Base-by-base conservation (phyloP, 257 asterid genomes). In the Jacaranda mimosifolia region DNA sequence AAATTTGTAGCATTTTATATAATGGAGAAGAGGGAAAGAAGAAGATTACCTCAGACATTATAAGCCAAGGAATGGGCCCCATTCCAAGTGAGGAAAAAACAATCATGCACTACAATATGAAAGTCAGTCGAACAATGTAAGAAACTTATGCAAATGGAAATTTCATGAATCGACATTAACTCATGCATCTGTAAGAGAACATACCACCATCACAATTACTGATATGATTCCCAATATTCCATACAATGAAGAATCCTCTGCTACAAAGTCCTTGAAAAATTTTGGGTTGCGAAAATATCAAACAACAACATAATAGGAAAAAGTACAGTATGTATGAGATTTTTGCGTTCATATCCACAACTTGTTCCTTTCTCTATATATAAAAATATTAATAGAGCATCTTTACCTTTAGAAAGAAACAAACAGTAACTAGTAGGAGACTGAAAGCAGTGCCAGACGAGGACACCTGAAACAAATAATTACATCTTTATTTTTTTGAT, bases 371-470 rank as follows among this genome's bases (percentile, higher is more conserved):
- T 48, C 18, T 40, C 7, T 67, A 73, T 26, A 26, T 26, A 26
- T 26, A 26, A 26, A 26, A 46, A 81, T 56, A 39, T 19, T 38
- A 32, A 43, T 15, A 66, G 12, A 53, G 62, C 51, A 40, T 62
- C 71, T 59, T 65, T 87, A 94, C 98, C 98, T 94, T 94, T 7
- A 88, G 40, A 73, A 87, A 94, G 88, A 94, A 94, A 5, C 97
- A 65, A 72, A 85, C 79, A 0, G 97, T 77, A 63, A 89, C 94
- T 38, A 94, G 68, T 64, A 94, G 90, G 80, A 94, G 98, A 78
- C 97, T 89, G 74, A 92, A 10, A 79, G 88, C 65, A 96, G 91
- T 94, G 67, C 98, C 98, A 74, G 84, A 70, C 8, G 98, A 94
- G 65, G 98, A 92, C 65, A 92, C 81, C 98, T 94, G 80, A 59